Percentiles rank a stretch among this genome's conserved stretches.
Conservation (phyloP, 805 yeast genomes). For the Lipomyces sp. region DNA sequence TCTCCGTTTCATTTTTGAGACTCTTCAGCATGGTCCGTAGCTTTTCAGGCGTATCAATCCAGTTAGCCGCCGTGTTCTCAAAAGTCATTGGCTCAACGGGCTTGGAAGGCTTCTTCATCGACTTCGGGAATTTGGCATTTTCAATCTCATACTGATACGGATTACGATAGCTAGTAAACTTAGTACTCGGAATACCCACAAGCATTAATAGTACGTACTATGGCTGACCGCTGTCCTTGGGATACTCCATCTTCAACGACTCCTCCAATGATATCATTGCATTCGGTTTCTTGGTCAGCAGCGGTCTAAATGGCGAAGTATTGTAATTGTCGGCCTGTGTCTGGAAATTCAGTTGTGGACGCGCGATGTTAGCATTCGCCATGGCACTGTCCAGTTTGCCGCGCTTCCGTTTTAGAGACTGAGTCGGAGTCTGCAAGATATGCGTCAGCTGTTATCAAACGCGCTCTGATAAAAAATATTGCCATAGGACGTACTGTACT, state of each 20-base stretch:
- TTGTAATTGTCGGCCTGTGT: slow-evolving; percentile 70
- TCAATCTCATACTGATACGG: slow-evolving; percentile 82
- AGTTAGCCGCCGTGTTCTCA: slow-evolving; percentile 59
- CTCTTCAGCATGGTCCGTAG: slow-evolving; percentile 60
- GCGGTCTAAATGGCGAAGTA: slow-evolving; percentile 75
- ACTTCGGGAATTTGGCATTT: slow-evolving; percentile 67
- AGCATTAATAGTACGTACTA: slow-evolving; percentile 9
- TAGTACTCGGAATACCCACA: slow-evolving; percentile 2
- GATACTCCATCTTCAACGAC: slow-evolving; percentile 47
- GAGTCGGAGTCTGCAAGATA: slow-evolving; percentile 35
- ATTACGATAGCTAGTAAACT: slow-evolving; percentile 56
- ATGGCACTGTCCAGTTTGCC: slow-evolving; percentile 22
- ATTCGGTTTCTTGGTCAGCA: slow-evolving; percentile 72
- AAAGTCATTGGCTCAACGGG: slow-evolving; percentile 66
- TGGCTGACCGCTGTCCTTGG: slow-evolving; percentile 38
- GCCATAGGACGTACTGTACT: not conserved
- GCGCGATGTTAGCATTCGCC: slow-evolving; percentile 48
- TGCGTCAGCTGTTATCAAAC: not conserved
- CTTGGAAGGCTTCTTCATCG: slow-evolving; percentile 53
- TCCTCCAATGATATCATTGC: slow-evolving; percentile 62
- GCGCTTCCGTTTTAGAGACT: slow-evolving; percentile 36
- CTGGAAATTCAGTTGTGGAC: slow-evolving; percentile 72
- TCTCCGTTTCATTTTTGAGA: slow-evolving; percentile 58
- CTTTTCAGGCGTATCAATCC: slow-evolving; percentile 68
- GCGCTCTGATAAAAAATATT: not conserved